A percentile compares a stretch with the other conserved stretches of the same genome.
Conservation (phyloP, 495 filamentous ascomycete species). For the Bryoglossum gracile region DNA sequence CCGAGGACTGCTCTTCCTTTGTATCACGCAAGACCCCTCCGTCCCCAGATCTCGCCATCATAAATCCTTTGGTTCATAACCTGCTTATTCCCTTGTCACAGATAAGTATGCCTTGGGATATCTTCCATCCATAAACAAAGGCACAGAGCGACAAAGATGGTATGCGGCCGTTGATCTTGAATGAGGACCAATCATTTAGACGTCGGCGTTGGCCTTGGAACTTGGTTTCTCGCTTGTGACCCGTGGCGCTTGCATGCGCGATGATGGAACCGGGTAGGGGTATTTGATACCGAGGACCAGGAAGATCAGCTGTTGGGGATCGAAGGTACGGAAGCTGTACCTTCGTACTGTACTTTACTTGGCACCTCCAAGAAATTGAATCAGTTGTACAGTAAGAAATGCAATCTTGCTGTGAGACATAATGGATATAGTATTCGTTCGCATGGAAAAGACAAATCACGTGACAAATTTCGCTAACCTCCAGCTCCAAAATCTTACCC, state of each 20-base stretch:
- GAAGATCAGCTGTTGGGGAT: background rate
- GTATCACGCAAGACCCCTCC: background rate
- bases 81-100: background rate
- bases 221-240: background rate
- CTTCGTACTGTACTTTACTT: no score
- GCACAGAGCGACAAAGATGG: background rate
- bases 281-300: background rate
- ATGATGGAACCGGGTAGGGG: background rate
- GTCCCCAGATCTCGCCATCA: background rate
- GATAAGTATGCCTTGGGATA: background rate
- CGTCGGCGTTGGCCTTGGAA: background rate
- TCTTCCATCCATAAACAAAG: background rate
- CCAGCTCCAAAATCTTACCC: no score
- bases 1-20: background rate
- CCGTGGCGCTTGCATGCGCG: slow-evolving; percentile 7
- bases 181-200: background rate
- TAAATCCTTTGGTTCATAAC: background rate
- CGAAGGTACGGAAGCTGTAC: no score
- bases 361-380: no score
- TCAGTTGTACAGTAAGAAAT: no score
- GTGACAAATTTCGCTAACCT: no score
- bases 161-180: background rate
- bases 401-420: no score
- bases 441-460: no score
- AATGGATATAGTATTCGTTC: no score